Evolutionary conservation across 768 basidiomycete genomes (phyloP).

Genomic region (Pleurotus platypus): DNA sequence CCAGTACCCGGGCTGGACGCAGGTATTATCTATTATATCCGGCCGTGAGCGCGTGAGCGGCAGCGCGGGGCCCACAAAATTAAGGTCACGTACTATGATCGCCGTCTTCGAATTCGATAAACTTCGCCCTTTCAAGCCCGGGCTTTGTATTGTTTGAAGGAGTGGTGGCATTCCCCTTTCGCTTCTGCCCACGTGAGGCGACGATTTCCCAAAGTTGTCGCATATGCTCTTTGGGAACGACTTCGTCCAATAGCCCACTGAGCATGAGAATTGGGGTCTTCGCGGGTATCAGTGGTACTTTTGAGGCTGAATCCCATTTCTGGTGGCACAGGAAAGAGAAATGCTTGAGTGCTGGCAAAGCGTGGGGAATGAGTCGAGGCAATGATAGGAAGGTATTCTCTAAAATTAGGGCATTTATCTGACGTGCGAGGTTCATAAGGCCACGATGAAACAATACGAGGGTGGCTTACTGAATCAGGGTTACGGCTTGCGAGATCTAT

Average conservation of each 20-base stretch:
- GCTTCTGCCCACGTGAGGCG: constrained; percentile 47
- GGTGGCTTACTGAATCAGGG: constrained; percentile 50
- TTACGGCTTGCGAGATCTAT: constrained; percentile 85
- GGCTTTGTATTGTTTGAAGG: constrained; percentile 32
- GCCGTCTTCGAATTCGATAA: constrained; percentile 51
- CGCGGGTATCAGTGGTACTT: constrained; percentile 58
- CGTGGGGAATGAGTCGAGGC: constrained; percentile 74
- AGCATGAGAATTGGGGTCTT: constrained; percentile 79
- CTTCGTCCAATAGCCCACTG: constrained; percentile 67
- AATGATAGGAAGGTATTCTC: constrained; percentile 94
- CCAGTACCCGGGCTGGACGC: constrained; percentile 54
- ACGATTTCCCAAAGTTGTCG: constrained; percentile 64
- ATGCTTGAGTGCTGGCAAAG: constrained; percentile 69
- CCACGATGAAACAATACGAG: no score
- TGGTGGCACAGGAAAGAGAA: constrained; percentile 82
- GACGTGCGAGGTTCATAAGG: background rate
- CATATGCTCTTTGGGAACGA: constrained; percentile 80
- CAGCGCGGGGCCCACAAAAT: background rate
- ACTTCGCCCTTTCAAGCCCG: constrained; percentile 51
- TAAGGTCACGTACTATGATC: constrained; percentile 43
- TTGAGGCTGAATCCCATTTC: constrained; percentile 79
- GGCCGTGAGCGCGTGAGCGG: background rate
- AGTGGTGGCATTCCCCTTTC: constrained; percentile 19
- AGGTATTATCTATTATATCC: constrained; percentile 44
- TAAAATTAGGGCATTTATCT: constrained; percentile 79